A percentile compares a stretch with the other conserved stretches of the same genome.
Conservation (phyloP, 805 yeast species). For the Kurtzmaniella fragi region DNA sequence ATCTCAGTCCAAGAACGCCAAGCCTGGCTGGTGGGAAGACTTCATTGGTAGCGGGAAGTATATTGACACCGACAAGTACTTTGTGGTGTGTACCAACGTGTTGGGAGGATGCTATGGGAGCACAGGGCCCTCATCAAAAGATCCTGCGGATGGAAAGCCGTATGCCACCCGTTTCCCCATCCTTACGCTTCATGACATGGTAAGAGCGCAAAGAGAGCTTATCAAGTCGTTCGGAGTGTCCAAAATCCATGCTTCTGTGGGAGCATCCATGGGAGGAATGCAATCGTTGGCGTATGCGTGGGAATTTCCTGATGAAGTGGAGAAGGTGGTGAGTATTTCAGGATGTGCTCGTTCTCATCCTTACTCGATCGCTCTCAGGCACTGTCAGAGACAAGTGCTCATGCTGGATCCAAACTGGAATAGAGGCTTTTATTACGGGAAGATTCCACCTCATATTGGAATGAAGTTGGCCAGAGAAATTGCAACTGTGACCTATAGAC, state of each 20-base stretch:
- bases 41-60: conserved; percentile 83
- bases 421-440: conserved; percentile 78
- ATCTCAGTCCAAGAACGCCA: conserved; percentile 63
- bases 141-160: conserved; percentile 59
- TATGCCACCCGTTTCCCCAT: conserved; percentile 90
- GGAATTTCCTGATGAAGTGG: conserved; percentile 75
- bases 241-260: conserved; percentile 73
- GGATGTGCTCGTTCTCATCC: conserved; percentile 96
- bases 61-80: conserved; percentile 76
- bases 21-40: conserved; percentile 94
- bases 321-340: conserved; percentile 70
- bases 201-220: conserved; percentile 76
- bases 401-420: conserved; percentile 97
- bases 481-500: conserved; percentile 89
- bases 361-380: conserved; percentile 88
- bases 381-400: conserved; percentile 85
- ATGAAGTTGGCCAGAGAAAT: conserved; percentile 93
- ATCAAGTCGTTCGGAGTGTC: conserved; percentile 57
- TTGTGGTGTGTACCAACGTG: conserved; percentile 85
- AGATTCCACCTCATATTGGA: conserved; percentile 86
- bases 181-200: conserved; percentile 83
- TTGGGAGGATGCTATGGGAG: conserved; percentile 94
- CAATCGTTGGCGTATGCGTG: conserved; percentile 84
- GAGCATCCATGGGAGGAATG: conserved; percentile 99
- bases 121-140: conserved; percentile 82